These are phyloP conservation scores for Chlorella sorokiniana DNA, from an alignment of 139 green algal genomes.

Conservation along the genomic window DNA sequence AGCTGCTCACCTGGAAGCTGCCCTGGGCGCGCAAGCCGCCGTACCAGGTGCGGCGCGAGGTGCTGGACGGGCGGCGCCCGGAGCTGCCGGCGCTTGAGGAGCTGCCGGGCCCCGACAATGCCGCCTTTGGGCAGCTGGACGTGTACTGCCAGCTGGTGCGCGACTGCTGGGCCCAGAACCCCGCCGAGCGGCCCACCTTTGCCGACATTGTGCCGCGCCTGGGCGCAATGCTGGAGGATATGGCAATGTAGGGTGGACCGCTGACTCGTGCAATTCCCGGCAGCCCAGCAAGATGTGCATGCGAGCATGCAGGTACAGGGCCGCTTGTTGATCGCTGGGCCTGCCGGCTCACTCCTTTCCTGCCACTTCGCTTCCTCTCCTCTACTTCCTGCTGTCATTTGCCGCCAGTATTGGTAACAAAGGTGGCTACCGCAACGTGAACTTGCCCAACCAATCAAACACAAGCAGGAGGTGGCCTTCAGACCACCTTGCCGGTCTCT, in stretches of 20 bases:
- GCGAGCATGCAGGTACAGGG: too few relatives aligned
- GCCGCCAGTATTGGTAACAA: too few relatives aligned
- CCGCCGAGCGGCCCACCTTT: neutral
- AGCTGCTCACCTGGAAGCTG: conserved; percentile 56
- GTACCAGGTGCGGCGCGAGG: conserved; percentile 32
- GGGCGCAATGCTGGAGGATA: neutral
- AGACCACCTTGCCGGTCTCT: conserved; percentile 43
- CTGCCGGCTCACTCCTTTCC: too few relatives aligned
- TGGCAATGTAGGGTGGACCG: too few relatives aligned
- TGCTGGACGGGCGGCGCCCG: neutral
- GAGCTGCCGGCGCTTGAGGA: neutral
- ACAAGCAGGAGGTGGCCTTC: too few relatives aligned
- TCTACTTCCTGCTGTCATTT: too few relatives aligned
- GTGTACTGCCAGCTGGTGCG: conserved; percentile 12
- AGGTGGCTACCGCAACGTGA: too few relatives aligned
- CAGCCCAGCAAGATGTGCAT: too few relatives aligned
- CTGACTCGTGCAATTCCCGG: too few relatives aligned
- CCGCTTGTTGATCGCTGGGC: too few relatives aligned
- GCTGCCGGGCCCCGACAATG: neutral
- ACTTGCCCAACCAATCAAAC: too few relatives aligned
- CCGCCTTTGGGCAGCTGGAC: neutral
- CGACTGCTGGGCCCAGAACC: neutral
- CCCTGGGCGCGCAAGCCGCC: conserved; percentile 50
- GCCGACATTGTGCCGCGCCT: neutral
- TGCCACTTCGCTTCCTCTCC: too few relatives aligned